phyloP scores from a whole-genome alignment of 768 basidiomycete species.

The Jaapia argillacea region DNA sequence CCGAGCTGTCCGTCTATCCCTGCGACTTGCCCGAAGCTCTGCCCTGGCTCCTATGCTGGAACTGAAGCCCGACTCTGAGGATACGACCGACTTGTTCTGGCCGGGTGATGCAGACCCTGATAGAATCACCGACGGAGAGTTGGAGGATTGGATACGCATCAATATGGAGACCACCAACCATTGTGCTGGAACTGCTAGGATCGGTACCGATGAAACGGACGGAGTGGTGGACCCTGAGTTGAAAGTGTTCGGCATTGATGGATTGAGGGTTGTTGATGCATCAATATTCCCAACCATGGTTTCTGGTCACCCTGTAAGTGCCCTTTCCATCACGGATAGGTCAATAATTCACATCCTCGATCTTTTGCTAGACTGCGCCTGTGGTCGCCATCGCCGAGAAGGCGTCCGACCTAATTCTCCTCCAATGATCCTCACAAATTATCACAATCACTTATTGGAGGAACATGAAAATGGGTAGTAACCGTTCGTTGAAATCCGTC shows the following conservation, averaged over 20 bases:
- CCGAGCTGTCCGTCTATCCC: conserved; percentile 6
- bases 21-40: conserved; percentile 6
- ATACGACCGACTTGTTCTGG: conserved; percentile 8
- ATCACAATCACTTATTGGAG: too few species aligned
- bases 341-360: too few species aligned
- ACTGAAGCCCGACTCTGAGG: conserved; percentile 4
- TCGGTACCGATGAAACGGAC: neutral
- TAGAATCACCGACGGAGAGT: neutral
- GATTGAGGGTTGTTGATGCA: conserved; percentile 4
- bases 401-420: conserved; percentile 19
- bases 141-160: neutral
- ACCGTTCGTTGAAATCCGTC: too few species aligned
- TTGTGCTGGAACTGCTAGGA: neutral
- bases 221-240: neutral
- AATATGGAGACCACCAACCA: neutral
- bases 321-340: neutral
- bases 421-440: too few species aligned
- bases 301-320: conserved; percentile 18
- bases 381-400: conserved; percentile 19
- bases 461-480: too few species aligned
- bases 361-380: conserved; percentile 16
- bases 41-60: conserved; percentile 7
- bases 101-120: conserved; percentile 9
- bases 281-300: conserved; percentile 6
- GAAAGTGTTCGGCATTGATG: neutral